Evolutionary conservation across 1,284 basidiomycete species (phyloP).

Genomic region (Ustilago esculenta): DNA sequence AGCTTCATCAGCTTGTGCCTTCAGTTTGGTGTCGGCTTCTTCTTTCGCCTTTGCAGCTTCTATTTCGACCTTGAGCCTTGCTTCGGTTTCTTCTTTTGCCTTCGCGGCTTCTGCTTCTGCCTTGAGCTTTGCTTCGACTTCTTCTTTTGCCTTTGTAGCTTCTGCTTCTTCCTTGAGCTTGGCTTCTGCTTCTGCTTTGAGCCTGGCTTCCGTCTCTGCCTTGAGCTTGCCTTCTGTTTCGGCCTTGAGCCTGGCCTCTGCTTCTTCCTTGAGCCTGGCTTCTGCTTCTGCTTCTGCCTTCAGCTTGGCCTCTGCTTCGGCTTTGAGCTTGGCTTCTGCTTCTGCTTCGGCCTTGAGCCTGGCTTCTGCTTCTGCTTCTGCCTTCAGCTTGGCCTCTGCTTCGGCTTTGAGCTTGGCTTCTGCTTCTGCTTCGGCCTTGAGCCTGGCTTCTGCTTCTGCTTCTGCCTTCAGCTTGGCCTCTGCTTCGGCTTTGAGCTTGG

Average conservation of each 20-base stretch:
- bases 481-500: neutral
- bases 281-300: constrained; percentile 5
- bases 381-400: constrained; percentile 3
- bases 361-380: constrained; percentile 3
- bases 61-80: constrained; percentile 1
- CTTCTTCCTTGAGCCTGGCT: constrained; percentile 1
- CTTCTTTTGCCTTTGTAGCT: neutral
- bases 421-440: neutral
- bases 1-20: neutral
- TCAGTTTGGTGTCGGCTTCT: neutral
- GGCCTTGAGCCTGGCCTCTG: neutral
- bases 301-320: neutral
- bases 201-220: constrained; percentile 2
- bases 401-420: neutral
- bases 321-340: neutral
- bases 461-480: constrained; percentile 5
- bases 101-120: constrained; percentile 4
- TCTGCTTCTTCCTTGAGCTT: constrained; percentile 11
- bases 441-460: neutral
- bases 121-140: neutral
- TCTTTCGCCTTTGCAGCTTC: constrained; percentile 9
- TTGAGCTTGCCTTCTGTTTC: neutral
- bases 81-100: neutral
- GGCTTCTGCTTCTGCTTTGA: neutral
- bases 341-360: constrained; percentile 4